Conservation (phyloP, 179 eudicot genomes). For the Beta macrorhiza region DNA sequence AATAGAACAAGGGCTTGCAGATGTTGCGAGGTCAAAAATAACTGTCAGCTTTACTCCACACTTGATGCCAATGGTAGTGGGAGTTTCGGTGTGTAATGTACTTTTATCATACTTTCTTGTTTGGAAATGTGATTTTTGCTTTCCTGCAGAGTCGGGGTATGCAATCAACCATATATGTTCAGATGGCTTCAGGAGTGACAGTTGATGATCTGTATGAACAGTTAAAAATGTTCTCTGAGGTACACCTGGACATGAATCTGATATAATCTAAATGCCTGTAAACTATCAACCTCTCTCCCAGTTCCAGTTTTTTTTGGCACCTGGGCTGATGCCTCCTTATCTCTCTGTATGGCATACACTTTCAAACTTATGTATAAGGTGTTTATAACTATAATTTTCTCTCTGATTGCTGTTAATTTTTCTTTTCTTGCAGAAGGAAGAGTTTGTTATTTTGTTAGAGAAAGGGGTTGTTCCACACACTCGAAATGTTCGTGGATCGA, state of each 20-base stretch:
- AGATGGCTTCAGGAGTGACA: conserved; percentile 53
- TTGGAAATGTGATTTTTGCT: conserved; percentile 18
- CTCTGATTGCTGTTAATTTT: not conserved
- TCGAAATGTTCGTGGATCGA: conserved; percentile 77
- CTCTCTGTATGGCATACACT: not conserved
- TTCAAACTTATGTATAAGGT: not conserved
- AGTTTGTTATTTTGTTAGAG: conserved; percentile 60
- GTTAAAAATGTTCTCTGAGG: conserved; percentile 59
- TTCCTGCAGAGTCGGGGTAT: conserved; percentile 19
- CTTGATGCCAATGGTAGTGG: conserved; percentile 72
- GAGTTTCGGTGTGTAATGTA: not conserved
- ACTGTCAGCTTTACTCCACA: conserved; percentile 93
- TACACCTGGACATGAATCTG: conserved; percentile 22
- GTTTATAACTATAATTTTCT: not conserved
- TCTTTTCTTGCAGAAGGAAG: conserved; percentile 59
- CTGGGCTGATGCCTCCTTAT: not conserved
- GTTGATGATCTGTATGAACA: conserved; percentile 63
- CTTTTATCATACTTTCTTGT: conserved; percentile 81
- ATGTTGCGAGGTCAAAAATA: conserved; percentile 62
- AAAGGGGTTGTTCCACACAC: conserved; percentile 79
- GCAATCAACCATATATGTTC: conserved; percentile 36
- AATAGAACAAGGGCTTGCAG: conserved; percentile 89
- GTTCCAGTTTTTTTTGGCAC: not conserved
- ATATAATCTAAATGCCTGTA: not conserved
- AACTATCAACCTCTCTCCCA: too few relatives aligned